phyloP scores from a whole-genome alignment of 2,329 filamentous ascomycete genomes.

The Cucurbitaria berberidis region DNA sequence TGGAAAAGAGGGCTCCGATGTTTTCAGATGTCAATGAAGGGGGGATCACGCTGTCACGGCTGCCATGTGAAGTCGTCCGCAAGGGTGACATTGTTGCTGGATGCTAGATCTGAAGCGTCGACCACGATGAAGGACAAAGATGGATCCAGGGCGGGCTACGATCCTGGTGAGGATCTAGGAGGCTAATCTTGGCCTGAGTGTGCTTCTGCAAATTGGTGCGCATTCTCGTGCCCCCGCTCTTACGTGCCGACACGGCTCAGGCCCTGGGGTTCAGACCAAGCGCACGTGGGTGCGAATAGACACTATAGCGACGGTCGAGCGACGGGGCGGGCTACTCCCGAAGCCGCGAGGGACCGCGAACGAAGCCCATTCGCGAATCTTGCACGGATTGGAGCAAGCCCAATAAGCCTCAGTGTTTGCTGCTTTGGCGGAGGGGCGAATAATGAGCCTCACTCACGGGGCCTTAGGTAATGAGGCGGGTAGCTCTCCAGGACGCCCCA shows the following conservation, averaged over 20 bases:
- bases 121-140: constrained; percentile 9
- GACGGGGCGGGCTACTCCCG: constrained; percentile 29
- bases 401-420: constrained; percentile 9
- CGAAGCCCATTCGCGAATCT: constrained; percentile 16
- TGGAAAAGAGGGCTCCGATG: constrained; percentile 5
- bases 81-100: neutral
- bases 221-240: constrained; percentile 19
- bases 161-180: constrained; percentile 34
- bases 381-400: constrained; percentile 15
- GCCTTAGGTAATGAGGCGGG: constrained; percentile 29
- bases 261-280: constrained; percentile 8
- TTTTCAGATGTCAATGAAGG: neutral
- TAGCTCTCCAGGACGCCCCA: constrained; percentile 27
- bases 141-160: constrained; percentile 20
- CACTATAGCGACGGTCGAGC: constrained; percentile 18
- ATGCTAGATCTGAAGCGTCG: neutral
- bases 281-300: constrained; percentile 22
- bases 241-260: constrained; percentile 12
- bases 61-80: neutral
- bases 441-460: constrained; percentile 20
- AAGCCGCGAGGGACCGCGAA: constrained; percentile 13
- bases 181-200: constrained; percentile 25
- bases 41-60: neutral
- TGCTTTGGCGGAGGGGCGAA: constrained; percentile 11
- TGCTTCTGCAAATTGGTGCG: constrained; percentile 11